Conservation (phyloP, 2,329 filamentous ascomycete genomes). For the Colletotrichum liaoningense region DNA sequence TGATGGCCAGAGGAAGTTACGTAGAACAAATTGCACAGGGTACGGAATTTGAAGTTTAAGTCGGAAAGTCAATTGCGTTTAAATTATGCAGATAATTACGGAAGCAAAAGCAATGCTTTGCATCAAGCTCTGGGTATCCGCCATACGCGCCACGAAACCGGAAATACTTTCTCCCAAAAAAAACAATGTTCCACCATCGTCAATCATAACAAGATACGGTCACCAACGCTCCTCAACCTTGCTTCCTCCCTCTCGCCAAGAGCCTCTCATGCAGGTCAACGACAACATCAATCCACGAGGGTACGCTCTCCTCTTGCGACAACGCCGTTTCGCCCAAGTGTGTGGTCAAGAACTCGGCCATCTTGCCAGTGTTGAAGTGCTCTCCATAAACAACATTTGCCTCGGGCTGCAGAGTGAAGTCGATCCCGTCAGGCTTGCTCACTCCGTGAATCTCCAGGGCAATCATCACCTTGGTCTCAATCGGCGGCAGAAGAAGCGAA, state of each 20-base stretch:
- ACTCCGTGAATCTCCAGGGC: constrained; percentile 65
- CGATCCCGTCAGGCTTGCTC: constrained; percentile 59
- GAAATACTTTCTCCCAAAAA: constrained; percentile 33
- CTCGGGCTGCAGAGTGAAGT: constrained; percentile 63
- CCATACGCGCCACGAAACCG: constrained; percentile 23
- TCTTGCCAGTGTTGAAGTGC: constrained; percentile 79
- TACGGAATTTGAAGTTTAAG: not conserved
- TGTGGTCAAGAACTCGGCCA: constrained; percentile 75
- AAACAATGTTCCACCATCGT: constrained; percentile 40
- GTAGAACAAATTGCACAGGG: not conserved
- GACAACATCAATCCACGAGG: constrained; percentile 66
- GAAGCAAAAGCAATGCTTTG: constrained; percentile 1
- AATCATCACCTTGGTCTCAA: constrained; percentile 77
- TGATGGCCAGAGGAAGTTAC: not conserved
- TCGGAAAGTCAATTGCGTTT: not conserved
- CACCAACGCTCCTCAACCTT: constrained; percentile 1
- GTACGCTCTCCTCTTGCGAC: constrained; percentile 44
- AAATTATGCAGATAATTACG: not conserved
- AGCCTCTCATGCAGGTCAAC: constrained; percentile 67
- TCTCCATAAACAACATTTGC: constrained; percentile 82
- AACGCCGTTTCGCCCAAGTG: constrained; percentile 55
- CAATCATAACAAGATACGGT: constrained; percentile 39
- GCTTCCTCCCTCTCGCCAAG: constrained; percentile 66
- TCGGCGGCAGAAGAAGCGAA: constrained; percentile 70
- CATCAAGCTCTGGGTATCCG: constrained; percentile 29